Evolutionary conservation across 179 eudicot species (phyloP), one percentile per base, ranked within the genome.

Genomic region (Vitellaria paradoxa): DNA sequence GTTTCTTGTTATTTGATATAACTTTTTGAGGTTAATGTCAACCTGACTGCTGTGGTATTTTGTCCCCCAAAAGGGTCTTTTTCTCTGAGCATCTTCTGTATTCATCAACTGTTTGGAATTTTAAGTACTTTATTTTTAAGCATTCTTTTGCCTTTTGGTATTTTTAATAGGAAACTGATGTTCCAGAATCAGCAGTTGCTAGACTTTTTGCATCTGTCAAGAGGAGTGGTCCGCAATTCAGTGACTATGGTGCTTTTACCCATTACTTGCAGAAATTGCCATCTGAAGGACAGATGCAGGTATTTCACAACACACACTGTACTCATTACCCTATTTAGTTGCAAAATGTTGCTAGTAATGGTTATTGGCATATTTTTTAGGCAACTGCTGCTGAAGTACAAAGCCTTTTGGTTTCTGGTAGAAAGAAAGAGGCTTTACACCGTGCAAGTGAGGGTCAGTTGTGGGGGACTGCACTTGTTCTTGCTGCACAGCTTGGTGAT

Each of bases 401-500:
- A 82, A 84, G 79, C 37, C 96, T 94, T 83, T 88, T 94, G 74
- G 91, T 94, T 70, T 87, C 89, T 80, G 98, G 98, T 77, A 86
- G 83, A 86, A 94, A 88, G 87, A 87, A 80, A 81, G 98, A 94
- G 80, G 98, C 98, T 75, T 81, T 94, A 73, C 92, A 84, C 76
- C 76, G 87, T 84, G 98, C 98, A 69, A 96, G 86, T 74, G 94
- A 90, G 82, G 97, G 97, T 68, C 96, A 94, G 78, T 81, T 90
- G 57, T 94, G 98, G 98, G 94, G 85, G 30, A 89, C 91, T 76
- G 97, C 98, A 9, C 86, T 94, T 79, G 86, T 94, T 75, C 93
- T 94, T 86, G 91, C 98, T 63, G 88, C 89, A 53, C 89, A 94
- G 83, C 96, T 94, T 70, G 97, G 97, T 46, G 90, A 94, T 76